phyloP scores from a whole-genome alignment of 345 rosid species.

The Triadica sebifera region DNA sequence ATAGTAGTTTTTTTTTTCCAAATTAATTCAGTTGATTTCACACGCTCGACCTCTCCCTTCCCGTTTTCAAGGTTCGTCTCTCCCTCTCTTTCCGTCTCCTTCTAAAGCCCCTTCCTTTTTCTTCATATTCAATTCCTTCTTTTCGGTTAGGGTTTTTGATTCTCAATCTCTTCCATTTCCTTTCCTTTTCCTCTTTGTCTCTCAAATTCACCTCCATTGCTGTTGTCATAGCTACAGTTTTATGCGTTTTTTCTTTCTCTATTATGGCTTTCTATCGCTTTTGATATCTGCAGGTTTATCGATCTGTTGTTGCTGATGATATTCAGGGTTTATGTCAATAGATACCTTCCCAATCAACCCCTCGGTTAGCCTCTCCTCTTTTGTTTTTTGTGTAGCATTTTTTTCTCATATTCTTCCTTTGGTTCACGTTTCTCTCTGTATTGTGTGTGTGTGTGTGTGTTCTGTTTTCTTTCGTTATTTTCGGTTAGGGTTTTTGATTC shows the following conservation, averaged over 20 bases:
- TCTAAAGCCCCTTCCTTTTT: too few species aligned
- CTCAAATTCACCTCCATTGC: neutral
- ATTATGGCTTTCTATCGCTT: neutral
- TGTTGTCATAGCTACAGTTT: neutral
- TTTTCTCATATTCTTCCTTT: neutral
- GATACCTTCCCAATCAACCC: neutral
- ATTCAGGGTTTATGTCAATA: neutral
- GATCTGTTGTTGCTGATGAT: neutral
- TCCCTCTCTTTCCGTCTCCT: neutral
- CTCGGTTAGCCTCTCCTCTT: neutral
- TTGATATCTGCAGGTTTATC: neutral
- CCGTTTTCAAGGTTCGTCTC: neutral
- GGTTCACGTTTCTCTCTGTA: neutral
- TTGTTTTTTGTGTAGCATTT: neutral
- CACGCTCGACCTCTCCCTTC: neutral
- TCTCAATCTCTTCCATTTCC: neutral
- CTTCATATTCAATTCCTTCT: neutral
- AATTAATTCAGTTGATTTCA: conserved; percentile 11
- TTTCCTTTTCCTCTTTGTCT: neutral
- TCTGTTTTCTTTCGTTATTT: too few species aligned
- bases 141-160: neutral
- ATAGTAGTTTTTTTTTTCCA: neutral
- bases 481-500: too few species aligned
- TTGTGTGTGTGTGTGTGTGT: neutral
- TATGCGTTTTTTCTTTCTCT: neutral